A percentile compares a stretch with the other conserved stretches of the same genome.
Evolutionary conservation across 2,329 filamentous ascomycete species (phyloP).

Genomic region (Thermothelomyces thermophilus): DNA sequence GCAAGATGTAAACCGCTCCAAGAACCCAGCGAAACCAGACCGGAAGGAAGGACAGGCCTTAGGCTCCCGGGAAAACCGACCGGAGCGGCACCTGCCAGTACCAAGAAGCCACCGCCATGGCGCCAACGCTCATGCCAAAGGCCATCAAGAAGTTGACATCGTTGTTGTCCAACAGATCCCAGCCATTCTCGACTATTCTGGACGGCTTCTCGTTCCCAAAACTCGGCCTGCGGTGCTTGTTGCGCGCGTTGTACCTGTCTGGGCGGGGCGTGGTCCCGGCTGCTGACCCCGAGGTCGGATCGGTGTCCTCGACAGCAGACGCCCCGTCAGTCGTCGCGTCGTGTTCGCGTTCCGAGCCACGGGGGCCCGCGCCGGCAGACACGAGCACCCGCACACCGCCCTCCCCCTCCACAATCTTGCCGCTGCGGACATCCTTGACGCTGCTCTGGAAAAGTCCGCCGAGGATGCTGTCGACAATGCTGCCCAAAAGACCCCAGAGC

Average conservation of each 20-base stretch:
- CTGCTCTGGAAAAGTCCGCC: slow-evolving; percentile 81
- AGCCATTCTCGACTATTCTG: slow-evolving; percentile 57
- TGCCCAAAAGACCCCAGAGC: slow-evolving; percentile 69
- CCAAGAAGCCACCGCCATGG: slow-evolving; percentile 60
- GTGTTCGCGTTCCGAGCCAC: slow-evolving; percentile 15
- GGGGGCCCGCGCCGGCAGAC: slow-evolving; percentile 29
- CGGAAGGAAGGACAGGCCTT: background rate
- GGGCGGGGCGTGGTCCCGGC: slow-evolving; percentile 34
- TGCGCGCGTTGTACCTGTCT: slow-evolving; percentile 40
- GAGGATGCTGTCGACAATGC: slow-evolving; percentile 78
- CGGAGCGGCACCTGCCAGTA: slow-evolving; percentile 51
- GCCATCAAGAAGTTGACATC: slow-evolving; percentile 94
- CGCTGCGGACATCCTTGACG: slow-evolving; percentile 74
- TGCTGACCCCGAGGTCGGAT: slow-evolving; percentile 30
- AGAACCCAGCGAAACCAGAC: background rate
- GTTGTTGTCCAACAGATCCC: slow-evolving; percentile 86
- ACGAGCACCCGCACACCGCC: slow-evolving; percentile 58
- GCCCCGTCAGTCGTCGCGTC: slow-evolving; percentile 35
- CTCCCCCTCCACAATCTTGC: slow-evolving; percentile 82
- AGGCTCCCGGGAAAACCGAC: slow-evolving; percentile 25
- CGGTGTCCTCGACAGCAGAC: slow-evolving; percentile 35
- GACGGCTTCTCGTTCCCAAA: slow-evolving; percentile 54
- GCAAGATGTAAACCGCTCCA: no score
- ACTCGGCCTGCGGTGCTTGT: slow-evolving; percentile 45
- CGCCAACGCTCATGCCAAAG: slow-evolving; percentile 67